A percentile compares a stretch with the other conserved stretches of the same genome.
phyloP scores from a whole-genome alignment of 148 eudicot species.

The Rhododendron ferrugineum region DNA sequence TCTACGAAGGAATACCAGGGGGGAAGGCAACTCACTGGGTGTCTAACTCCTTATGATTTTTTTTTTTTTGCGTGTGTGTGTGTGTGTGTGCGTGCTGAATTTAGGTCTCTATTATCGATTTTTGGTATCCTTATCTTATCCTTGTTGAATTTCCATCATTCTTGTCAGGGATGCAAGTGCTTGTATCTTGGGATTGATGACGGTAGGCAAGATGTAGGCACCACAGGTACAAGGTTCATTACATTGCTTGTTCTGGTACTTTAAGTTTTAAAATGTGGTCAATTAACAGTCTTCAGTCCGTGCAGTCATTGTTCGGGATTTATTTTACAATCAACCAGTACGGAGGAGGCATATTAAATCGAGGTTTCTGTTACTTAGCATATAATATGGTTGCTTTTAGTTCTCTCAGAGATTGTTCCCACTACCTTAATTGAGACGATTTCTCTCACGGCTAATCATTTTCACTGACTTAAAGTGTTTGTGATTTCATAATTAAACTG shows the following conservation, averaged over 20 bases:
- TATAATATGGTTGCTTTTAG: neutral
- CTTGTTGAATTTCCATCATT: constrained; percentile 13
- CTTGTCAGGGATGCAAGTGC: constrained; percentile 70
- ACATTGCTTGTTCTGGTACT: neutral
- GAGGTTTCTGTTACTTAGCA: constrained; percentile 41
- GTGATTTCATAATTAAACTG: constrained; percentile 17
- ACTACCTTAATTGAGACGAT: neutral
- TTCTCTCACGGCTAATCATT: neutral
- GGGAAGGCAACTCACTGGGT: neutral
- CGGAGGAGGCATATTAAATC: constrained; percentile 77
- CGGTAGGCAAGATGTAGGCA: constrained; percentile 67
- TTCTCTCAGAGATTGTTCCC: neutral
- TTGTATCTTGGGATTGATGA: constrained; percentile 77
- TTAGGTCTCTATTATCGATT: constrained; percentile 6
- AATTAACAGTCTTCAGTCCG: constrained; percentile 4
- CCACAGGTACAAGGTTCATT: constrained; percentile 52
- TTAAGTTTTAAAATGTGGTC: neutral
- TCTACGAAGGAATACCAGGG: neutral
- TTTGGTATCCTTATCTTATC: neutral
- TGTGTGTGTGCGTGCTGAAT: neutral
- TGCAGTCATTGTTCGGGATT: constrained; percentile 82
- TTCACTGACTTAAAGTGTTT: constrained; percentile 5
- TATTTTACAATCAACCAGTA: constrained; percentile 97
- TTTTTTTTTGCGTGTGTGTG: neutral
- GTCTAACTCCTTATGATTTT: neutral